These are phyloP conservation scores for Carex parvula DNA, from an alignment of 176 grass and related monocot genomes.

Conservation along the genomic window DNA sequence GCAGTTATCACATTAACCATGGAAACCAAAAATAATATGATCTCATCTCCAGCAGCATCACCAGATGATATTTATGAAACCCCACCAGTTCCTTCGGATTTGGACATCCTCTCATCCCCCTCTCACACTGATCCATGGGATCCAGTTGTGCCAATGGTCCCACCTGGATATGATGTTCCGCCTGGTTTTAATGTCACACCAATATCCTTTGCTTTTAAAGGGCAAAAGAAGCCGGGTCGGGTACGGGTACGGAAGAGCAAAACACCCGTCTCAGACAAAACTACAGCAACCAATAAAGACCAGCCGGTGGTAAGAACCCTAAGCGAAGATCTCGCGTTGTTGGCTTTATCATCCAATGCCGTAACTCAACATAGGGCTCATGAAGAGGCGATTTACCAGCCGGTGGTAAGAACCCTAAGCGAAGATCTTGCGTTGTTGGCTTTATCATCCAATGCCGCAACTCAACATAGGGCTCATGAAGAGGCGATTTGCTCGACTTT, in stretches of 20 bases:
- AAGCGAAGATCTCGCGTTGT: neutral
- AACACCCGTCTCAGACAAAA: neutral
- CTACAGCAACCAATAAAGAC: neutral
- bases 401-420: too few relatives aligned
- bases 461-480: too few relatives aligned
- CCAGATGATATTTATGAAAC: neutral
- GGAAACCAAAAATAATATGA: neutral
- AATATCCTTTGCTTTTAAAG: neutral
- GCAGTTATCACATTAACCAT: neutral
- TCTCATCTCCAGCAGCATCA: neutral
- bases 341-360: too few relatives aligned
- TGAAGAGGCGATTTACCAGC: too few relatives aligned
- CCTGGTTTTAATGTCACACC: neutral
- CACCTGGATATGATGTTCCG: neutral
- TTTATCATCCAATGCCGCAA: too few relatives aligned
- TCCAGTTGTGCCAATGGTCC: neutral
- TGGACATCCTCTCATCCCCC: neutral
- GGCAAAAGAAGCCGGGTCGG: neutral
- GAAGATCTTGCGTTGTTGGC: too few relatives aligned
- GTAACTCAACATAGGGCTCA: too few relatives aligned
- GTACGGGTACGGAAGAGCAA: neutral
- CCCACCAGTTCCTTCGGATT: neutral
- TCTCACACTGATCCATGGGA: neutral
- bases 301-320: slow-evolving; percentile 38
- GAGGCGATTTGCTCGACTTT: too few relatives aligned